These are phyloP conservation scores for Pseudonitzschia delicatissima DNA, from an alignment of 108 stramenopile species.

Conservation along the genomic window DNA sequence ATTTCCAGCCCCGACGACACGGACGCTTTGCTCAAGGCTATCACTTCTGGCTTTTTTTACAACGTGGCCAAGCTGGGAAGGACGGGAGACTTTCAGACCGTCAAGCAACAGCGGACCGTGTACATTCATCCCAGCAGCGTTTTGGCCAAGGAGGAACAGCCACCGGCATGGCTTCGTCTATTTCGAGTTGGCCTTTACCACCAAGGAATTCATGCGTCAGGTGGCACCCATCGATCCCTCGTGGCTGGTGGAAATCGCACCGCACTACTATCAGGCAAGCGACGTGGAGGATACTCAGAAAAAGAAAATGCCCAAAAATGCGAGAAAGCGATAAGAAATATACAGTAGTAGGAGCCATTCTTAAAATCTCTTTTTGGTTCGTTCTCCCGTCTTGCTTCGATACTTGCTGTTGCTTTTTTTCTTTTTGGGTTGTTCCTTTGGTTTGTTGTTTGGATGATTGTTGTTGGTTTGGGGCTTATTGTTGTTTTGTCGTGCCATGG, in stretches of 20 bases:
- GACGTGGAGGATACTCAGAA: conserved; percentile 87
- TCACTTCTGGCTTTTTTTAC: conserved; percentile 98
- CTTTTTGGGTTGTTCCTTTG: conserved; percentile 9
- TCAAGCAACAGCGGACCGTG: conserved; percentile 93
- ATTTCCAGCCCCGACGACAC: conserved; percentile 60
- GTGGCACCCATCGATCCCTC: conserved; percentile 91
- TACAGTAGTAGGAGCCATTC: background rate
- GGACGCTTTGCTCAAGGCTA: conserved; percentile 85
- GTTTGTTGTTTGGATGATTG: background rate
- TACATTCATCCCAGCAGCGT: conserved; percentile 96
- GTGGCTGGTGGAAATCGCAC: conserved; percentile 97
- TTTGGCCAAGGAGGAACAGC: conserved; percentile 88
- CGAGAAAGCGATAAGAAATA: conserved; percentile 1
- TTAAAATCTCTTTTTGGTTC: conserved; percentile 53
- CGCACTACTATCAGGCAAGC: conserved; percentile 93
- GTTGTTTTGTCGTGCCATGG: background rate
- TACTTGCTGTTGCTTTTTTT: conserved; percentile 32
- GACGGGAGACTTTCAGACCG: conserved; percentile 94
- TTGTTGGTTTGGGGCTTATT: no score
- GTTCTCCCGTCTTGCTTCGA: conserved; percentile 35
- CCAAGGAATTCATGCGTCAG: conserved; percentile 98
- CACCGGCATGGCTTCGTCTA: conserved; percentile 92
- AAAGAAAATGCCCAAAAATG: conserved; percentile 71
- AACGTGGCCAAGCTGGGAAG: conserved; percentile 89
- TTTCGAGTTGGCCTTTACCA: conserved; percentile 97